Conservation (phyloP, 495 filamentous ascomycete genomes). For the Cenococcum geophilum region DNA sequence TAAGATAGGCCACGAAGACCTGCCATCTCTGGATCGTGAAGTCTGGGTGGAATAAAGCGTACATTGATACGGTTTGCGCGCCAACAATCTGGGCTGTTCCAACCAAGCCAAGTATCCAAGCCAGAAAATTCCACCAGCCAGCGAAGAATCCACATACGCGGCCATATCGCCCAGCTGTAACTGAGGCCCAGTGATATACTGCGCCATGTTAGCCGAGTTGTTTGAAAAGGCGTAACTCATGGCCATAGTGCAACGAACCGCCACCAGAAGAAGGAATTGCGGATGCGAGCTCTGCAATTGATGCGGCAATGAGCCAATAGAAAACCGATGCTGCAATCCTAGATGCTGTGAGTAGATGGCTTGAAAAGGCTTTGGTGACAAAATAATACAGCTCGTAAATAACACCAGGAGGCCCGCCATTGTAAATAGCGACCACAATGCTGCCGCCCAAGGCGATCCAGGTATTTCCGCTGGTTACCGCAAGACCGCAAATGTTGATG, state of each 20-base stretch:
- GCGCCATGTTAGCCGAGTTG: too few species aligned
- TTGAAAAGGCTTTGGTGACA: too few species aligned
- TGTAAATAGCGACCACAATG: conserved; percentile 40
- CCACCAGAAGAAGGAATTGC: conserved; percentile 71
- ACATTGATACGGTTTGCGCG: conserved; percentile 30
- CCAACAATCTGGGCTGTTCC: too few species aligned
- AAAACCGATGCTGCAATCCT: conserved; percentile 47
- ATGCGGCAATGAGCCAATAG: conserved; percentile 41
- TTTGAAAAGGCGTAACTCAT: too few species aligned
- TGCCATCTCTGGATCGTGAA: conserved; percentile 62
- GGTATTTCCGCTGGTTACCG: conserved; percentile 49
- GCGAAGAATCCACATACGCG: conserved; percentile 69
- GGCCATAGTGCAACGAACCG: too few species aligned
- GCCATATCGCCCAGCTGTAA: conserved; percentile 66
- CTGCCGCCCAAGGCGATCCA: conserved; percentile 53
- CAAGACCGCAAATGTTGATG: conserved; percentile 45
- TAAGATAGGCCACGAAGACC: conserved; percentile 61
- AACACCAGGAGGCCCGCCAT: conserved; percentile 50
- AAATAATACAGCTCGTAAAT: conserved; percentile 29
- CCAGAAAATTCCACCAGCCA: conserved; percentile 63
- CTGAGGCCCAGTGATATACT: conserved; percentile 79
- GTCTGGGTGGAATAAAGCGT: conserved; percentile 58
- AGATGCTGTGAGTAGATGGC: conserved; percentile 39
- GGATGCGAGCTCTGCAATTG: conserved; percentile 66
- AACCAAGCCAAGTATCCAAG: conserved; percentile 53